Evolutionary conservation across 2,329 filamentous ascomycete species (phyloP).

Genomic region (Alternaria triticimaculans): DNA sequence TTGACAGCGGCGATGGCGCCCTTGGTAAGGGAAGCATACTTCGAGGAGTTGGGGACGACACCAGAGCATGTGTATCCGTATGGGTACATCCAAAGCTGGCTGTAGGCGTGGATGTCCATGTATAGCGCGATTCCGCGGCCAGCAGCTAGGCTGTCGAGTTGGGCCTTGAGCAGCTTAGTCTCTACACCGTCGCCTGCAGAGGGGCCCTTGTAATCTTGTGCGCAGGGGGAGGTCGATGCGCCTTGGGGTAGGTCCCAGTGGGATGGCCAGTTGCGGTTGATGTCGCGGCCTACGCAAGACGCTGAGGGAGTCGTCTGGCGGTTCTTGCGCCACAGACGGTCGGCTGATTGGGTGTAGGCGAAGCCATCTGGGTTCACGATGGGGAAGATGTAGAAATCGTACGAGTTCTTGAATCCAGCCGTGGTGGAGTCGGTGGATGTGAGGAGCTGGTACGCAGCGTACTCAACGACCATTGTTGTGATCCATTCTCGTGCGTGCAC

Average conservation of each 20-base stretch:
- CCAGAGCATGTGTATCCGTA: slow-evolving; percentile 67
- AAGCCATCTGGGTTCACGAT: slow-evolving; percentile 51
- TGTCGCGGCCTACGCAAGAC: slow-evolving; percentile 48
- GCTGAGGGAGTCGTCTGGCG: slow-evolving; percentile 36
- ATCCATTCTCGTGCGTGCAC: slow-evolving; percentile 51
- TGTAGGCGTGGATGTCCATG: slow-evolving; percentile 70
- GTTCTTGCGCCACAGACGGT: slow-evolving; percentile 51
- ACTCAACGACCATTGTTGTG: slow-evolving; percentile 46
- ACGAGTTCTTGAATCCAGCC: slow-evolving; percentile 61
- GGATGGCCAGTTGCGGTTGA: slow-evolving; percentile 50
- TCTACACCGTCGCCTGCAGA: slow-evolving; percentile 45
- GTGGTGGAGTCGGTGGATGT: slow-evolving; percentile 38
- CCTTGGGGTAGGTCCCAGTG: slow-evolving; percentile 43
- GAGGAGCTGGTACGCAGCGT: slow-evolving; percentile 46
- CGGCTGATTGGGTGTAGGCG: slow-evolving; percentile 46
- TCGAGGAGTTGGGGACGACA: slow-evolving; percentile 55
- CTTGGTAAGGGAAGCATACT: slow-evolving; percentile 58
- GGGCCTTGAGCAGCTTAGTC: slow-evolving; percentile 54
- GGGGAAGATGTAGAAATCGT: slow-evolving; percentile 67
- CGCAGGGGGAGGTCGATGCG: slow-evolving; percentile 46
- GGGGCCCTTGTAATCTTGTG: slow-evolving; percentile 46
- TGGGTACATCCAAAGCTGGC: slow-evolving; percentile 55
- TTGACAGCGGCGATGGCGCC: slow-evolving; percentile 61
- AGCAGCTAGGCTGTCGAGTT: slow-evolving; percentile 53
- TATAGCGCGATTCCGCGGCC: slow-evolving; percentile 64